Conservation (phyloP, 2,329 filamentous ascomycete species). For the Neophaeococcomyces mojaviensis region DNA sequence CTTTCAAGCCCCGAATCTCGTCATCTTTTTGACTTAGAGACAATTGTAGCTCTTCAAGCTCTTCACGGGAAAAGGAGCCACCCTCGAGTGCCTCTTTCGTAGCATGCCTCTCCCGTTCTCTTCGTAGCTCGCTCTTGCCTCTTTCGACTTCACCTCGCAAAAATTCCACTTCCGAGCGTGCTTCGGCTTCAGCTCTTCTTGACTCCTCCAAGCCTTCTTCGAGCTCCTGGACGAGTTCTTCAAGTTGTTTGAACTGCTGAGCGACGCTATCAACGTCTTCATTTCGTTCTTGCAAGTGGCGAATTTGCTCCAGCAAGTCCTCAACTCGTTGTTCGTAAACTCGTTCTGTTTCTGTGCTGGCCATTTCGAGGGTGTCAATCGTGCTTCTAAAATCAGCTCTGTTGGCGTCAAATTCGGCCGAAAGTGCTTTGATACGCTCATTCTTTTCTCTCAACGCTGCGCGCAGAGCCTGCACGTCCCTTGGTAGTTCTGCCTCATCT, state of each 20-base stretch:
- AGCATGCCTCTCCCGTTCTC: conserved; percentile 77
- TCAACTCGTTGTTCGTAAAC: conserved; percentile 67
- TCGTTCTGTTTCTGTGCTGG: conserved; percentile 84
- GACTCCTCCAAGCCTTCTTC: conserved; percentile 96
- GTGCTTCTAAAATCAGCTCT: conserved; percentile 93
- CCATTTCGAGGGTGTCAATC: conserved; percentile 91
- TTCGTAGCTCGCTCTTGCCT: conserved; percentile 75
- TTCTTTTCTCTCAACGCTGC: conserved; percentile 88
- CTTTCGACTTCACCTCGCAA: conserved; percentile 89
- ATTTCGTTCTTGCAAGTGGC: conserved; percentile 66
- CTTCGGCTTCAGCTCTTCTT: conserved; percentile 86
- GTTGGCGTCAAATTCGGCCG: conserved; percentile 88
- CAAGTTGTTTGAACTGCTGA: conserved; percentile 83
- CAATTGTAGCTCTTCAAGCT: conserved; percentile 20
- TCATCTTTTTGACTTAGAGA: conserved; percentile 84
- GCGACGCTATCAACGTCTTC: conserved; percentile 90
- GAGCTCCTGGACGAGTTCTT: conserved; percentile 91
- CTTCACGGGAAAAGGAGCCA: conserved; percentile 16
- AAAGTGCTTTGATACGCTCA: conserved; percentile 88
- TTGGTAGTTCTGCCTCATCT: conserved; percentile 40
- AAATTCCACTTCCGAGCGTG: conserved; percentile 91
- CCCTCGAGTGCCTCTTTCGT: conserved; percentile 31
- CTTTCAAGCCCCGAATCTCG: conserved; percentile 92
- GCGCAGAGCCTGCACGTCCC: conserved; percentile 68
- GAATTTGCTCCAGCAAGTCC: conserved; percentile 67